Base-by-base conservation (phyloP, 2,329 filamentous ascomycete species). In the Botrytis aclada region DNA sequence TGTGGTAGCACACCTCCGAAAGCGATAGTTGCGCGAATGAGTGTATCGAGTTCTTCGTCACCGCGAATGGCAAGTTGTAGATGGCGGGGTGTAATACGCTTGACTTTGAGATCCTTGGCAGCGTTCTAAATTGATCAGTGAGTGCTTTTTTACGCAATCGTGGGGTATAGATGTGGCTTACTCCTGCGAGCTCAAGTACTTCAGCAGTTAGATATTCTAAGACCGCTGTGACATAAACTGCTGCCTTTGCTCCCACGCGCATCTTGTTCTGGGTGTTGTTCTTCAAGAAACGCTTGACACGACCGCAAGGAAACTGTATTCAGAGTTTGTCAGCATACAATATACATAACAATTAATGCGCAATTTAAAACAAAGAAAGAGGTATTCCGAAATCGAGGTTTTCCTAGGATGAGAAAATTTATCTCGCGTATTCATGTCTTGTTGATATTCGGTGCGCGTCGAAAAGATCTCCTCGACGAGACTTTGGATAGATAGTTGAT, bases 201-300 rank as follows among this genome's bases (percentile, higher is more conserved):
- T 99, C 95, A 77, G 95, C 95, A 74, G 96, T 98, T 78, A 99
- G 87, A 83, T 99, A 99, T 86, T 99, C 96, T 77, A 99, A 92
- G 73, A 99, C 96, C 61, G 96, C 96, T 67, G 96, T 98, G 76
- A 98, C 94, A 83, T 99, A 99, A 80, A 99, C 96, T 78, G 96
- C 95, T 77, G 96, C 96, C 88, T 98, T 98, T 81, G 95, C 96
- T 80, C 96, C 96, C 78, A 99, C 97, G 85, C 96, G 95, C 93
- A 98, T 98, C 88, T 98, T 98, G 86, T 98, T 97, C 83, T 98
- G 96, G 67, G 96, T 98, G 86, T 98, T 98, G 84, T 94, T 94
- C 90, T 98, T 98, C 83, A 99, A 88, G 87, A 98, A 98, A 86
- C 96, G 95, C 92, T 99, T 99, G 85, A 99, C 96, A 92, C 96